Base-by-base conservation (phyloP, 208 protist species). In the Crithidia bombi region DNA sequence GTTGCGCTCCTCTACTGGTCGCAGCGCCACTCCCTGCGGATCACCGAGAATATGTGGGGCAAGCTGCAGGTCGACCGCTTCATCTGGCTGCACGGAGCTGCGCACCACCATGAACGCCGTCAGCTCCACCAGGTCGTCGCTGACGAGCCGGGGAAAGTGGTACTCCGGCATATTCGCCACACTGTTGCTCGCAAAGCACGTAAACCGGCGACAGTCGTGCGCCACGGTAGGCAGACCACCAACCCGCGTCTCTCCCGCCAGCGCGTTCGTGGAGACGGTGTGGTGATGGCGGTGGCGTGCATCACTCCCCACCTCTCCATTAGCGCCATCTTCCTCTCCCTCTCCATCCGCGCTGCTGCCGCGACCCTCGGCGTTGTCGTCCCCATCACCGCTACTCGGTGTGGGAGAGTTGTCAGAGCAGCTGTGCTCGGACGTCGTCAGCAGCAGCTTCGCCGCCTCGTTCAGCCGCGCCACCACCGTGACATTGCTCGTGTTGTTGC, bases 151-250 rank as follows among this genome's bases (percentile, higher is more conserved):
- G 14, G 65, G 74, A 1, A 90, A 63, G 26, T 75, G 61, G 30
- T 84, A 79, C 21, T 62, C 62, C 5, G 82, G 82, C 72, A 86
- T 82, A 36, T 66, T 77, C 28, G 43, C 56, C 5, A 66, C 26
- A 28, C 59, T 55, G 74, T 90, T 90, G 62, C 81, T 90, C 1
- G 79, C 73, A 30, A 73, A 87, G 69, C 81, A 85, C 15, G 15
- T 55, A 52, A 75, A 86, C 6, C 56, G 71, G 5, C 65, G 43
- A 4, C 36, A 66, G 49, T 81, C 74, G 15, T 66, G 50, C 15
- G 66, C 69, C 26, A 26, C 58, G 25, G 46, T 12, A 23, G 17
- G 61, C 14, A 61, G 35, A 0, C 41, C n/a, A n/a, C n/a, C 54
- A 21, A 73, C 63, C 12, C 52, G 59, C 21, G 59, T 59, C 39